phyloP scores from a whole-genome alignment of 2,329 filamentous ascomycete species.

The Dactylellina drechsleri region DNA sequence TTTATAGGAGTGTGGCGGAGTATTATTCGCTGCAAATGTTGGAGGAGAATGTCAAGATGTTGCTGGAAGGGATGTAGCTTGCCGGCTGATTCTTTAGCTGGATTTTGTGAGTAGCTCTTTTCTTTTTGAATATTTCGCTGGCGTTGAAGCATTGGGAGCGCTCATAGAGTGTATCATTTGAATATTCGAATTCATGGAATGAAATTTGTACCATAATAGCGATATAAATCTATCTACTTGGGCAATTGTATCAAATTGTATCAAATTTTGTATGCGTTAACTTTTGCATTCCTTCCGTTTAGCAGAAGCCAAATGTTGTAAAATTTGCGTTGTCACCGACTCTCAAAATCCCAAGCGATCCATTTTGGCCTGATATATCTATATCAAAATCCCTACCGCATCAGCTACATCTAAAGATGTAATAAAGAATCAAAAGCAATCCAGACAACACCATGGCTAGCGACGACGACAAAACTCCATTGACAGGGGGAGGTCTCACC shows the following conservation, averaged over 20 bases:
- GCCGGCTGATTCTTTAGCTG: neutral
- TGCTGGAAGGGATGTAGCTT: conserved; percentile 60
- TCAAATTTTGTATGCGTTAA: no score
- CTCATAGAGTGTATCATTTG: conserved; percentile 14
- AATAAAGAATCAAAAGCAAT: neutral
- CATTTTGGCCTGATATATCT: no score
- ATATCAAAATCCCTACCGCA: neutral
- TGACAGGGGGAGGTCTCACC: neutral
- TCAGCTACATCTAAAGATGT: conserved; percentile 28
- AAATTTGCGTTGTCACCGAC: conserved; percentile 33
- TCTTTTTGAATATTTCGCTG: conserved; percentile 6
- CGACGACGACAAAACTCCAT: conserved; percentile 33
- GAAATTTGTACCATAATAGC: conserved; percentile 22
- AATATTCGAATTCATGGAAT: neutral
- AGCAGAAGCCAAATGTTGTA: conserved; percentile 31
- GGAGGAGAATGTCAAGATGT: conserved; percentile 75
- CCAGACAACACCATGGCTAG: conserved; percentile 33
- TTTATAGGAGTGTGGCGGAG: conserved; percentile 78
- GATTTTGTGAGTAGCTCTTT: neutral
- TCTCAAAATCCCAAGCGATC: no score
- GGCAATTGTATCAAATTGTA: no score
- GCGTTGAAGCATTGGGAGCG: conserved; percentile 30
- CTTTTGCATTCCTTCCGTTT: no score
- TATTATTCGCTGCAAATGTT: conserved; percentile 87
- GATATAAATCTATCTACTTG: neutral